phyloP scores from a whole-genome alignment of 2,329 filamentous ascomycete species.

The Colletotrichum endophyticum region DNA sequence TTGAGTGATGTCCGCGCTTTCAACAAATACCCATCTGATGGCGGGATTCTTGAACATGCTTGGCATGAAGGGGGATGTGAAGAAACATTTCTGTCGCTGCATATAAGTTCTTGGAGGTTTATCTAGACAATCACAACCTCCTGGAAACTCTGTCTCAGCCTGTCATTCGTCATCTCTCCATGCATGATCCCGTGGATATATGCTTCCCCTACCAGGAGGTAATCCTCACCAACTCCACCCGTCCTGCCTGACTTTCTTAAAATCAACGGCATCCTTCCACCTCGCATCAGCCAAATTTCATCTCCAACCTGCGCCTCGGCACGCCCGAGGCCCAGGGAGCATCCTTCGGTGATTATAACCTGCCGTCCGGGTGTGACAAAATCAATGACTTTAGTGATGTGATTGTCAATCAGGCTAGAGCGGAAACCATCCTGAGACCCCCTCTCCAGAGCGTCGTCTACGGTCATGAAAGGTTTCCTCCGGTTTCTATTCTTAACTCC shows the following conservation, averaged over 20 bases:
- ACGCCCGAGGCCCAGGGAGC: neutral
- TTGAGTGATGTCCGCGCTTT: neutral
- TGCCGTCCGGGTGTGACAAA: neutral
- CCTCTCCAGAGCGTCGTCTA: neutral
- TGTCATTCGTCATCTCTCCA: neutral
- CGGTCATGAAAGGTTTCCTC: neutral
- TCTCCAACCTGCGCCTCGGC: neutral
- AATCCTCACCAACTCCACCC: neutral
- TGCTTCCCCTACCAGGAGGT: neutral
- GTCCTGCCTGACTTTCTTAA: neutral
- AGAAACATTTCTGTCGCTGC: neutral
- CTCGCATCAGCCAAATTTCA: conserved; percentile 3
- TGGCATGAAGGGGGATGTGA: neutral
- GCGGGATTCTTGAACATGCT: neutral
- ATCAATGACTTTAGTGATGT: neutral
- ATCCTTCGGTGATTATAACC: neutral
- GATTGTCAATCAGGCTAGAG: neutral
- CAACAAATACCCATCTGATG: neutral
- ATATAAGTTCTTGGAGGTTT: neutral
- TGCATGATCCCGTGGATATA: conserved; percentile 9
- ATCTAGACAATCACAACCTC: neutral
- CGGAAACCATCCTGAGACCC: neutral
- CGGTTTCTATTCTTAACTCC: neutral
- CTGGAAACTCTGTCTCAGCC: neutral
- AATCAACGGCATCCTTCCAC: neutral